A percentile compares a stretch with the other conserved stretches of the same genome.
Conservation (phyloP, 2,329 filamentous ascomycete species). For the Fusarium pilosicola region DNA sequence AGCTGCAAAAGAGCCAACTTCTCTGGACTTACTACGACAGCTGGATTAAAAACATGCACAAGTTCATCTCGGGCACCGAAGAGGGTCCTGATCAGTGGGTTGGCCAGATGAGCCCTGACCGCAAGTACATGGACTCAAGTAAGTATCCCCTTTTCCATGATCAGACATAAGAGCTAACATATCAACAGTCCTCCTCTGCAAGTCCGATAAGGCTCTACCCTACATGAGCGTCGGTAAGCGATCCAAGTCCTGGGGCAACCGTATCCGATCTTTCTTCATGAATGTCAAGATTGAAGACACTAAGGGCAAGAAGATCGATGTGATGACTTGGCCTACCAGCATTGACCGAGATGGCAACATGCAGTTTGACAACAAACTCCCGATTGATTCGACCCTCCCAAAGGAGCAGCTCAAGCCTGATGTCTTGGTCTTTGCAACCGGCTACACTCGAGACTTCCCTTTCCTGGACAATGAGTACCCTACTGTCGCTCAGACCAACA, state of each 20-base stretch:
- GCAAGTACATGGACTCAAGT: constrained; percentile 51
- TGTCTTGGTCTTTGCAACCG: constrained; percentile 59
- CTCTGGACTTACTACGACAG: constrained; percentile 59
- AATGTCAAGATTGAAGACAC: constrained; percentile 54
- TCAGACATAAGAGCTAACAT: not conserved
- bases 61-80: constrained; percentile 56
- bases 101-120: constrained; percentile 53
- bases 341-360: constrained; percentile 52
- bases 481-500: constrained; percentile 57
- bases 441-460: constrained; percentile 55
- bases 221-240: constrained; percentile 54
- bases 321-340: constrained; percentile 55
- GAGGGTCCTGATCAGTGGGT: constrained; percentile 60
- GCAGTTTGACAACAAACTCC: constrained; percentile 46
- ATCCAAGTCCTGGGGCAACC: constrained; percentile 47
- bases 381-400: constrained; percentile 43
- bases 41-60: constrained; percentile 57
- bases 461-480: constrained; percentile 55
- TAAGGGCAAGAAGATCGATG: constrained; percentile 53
- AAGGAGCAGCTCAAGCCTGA: constrained; percentile 51
- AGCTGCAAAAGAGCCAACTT: constrained; percentile 54
- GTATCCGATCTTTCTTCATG: constrained; percentile 51
- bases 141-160: not conserved
- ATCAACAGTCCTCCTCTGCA: constrained; percentile 54
- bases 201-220: constrained; percentile 55